These are phyloP conservation scores for Botrytis porri DNA, from an alignment of 2,329 filamentous ascomycete species.

Conservation along the genomic window DNA sequence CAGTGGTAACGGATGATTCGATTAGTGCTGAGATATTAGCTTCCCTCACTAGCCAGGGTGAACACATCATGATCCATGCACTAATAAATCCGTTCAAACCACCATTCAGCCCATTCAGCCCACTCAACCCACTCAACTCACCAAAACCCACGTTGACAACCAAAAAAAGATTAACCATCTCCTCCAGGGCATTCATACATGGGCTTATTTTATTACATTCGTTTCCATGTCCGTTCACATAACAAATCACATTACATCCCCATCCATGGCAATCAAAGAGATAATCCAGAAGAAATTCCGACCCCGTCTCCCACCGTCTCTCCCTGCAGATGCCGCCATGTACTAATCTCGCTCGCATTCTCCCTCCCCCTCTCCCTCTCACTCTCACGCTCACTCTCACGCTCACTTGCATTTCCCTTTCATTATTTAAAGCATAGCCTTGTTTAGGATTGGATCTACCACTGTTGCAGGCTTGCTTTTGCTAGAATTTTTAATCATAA, in stretches of 20 bases:
- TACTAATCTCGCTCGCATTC: not conserved
- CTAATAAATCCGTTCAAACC: not conserved
- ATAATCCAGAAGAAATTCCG: not conserved
- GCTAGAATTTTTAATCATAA: conserved; percentile 11
- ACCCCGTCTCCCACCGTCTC: not conserved
- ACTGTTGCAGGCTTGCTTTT: conserved; percentile 7
- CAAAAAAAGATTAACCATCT: too few species aligned
- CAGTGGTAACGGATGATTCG: not conserved
- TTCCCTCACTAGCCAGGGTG: not conserved
- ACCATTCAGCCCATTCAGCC: not conserved
- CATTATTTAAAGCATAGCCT: conserved; percentile 4
- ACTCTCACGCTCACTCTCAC: not conserved
- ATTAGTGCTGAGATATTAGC: not conserved
- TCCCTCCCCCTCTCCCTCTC: not conserved
- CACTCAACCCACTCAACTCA: not conserved
- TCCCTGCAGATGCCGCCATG: conserved; percentile 8
- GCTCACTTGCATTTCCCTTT: not conserved
- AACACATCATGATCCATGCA: conserved; percentile 9
- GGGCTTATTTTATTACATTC: not conserved
- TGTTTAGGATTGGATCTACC: conserved; percentile 10
- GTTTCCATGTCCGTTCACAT: not conserved
- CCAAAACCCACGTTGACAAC: not conserved
- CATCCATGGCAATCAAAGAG: conserved; percentile 8
- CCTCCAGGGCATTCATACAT: not conserved
- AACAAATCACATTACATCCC: not conserved